Conservation (phyloP, 345 rosid species). For the Dovyalis caffra region DNA sequence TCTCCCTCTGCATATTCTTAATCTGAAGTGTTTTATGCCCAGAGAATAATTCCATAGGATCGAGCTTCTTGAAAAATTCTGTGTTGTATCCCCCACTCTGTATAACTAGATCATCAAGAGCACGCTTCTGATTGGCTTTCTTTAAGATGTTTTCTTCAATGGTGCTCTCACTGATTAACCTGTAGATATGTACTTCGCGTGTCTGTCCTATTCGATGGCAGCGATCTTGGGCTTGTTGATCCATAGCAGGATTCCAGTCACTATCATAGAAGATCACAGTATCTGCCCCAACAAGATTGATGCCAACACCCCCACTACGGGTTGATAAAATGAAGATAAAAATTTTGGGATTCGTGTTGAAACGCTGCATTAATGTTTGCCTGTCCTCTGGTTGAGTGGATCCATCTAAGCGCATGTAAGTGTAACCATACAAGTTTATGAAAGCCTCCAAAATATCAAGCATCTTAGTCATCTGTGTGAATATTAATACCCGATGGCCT, state of each 20-base stretch:
- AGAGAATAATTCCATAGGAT: slow-evolving; percentile 93
- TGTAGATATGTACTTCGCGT: slow-evolving; percentile 94
- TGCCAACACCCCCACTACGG: slow-evolving; percentile 99
- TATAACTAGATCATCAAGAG: slow-evolving; percentile 93
- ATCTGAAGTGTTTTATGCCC: slow-evolving; percentile 64
- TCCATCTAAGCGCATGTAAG: slow-evolving; percentile 99
- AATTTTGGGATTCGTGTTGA: slow-evolving; percentile 94
- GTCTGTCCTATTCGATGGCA: slow-evolving; percentile 99
- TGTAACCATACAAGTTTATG: slow-evolving; percentile 92
- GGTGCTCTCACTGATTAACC: slow-evolving; percentile 96
- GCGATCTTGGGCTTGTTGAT: slow-evolving; percentile 99
- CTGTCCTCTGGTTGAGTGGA: slow-evolving; percentile 99
- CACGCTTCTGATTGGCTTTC: slow-evolving; percentile 99
- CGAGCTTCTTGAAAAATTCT: slow-evolving; percentile 97
- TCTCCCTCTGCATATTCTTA: slow-evolving; percentile 58
- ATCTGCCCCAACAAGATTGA: slow-evolving; percentile 99
- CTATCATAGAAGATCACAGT: slow-evolving; percentile 99
- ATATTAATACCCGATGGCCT: slow-evolving; percentile 96
- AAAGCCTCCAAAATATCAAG: slow-evolving; percentile 97
- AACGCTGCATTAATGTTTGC: slow-evolving; percentile 99
- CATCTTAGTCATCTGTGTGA: slow-evolving; percentile 99
- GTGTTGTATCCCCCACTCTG: slow-evolving; percentile 98
- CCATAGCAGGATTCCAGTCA: slow-evolving; percentile 99
- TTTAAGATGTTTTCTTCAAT: slow-evolving; percentile 97
- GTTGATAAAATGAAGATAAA: slow-evolving; percentile 97